A percentile compares a stretch with the other conserved stretches of the same genome.
Evolutionary conservation across 2,329 filamentous ascomycete species (phyloP).

Genomic region (Chrysoporthe cubensis): DNA sequence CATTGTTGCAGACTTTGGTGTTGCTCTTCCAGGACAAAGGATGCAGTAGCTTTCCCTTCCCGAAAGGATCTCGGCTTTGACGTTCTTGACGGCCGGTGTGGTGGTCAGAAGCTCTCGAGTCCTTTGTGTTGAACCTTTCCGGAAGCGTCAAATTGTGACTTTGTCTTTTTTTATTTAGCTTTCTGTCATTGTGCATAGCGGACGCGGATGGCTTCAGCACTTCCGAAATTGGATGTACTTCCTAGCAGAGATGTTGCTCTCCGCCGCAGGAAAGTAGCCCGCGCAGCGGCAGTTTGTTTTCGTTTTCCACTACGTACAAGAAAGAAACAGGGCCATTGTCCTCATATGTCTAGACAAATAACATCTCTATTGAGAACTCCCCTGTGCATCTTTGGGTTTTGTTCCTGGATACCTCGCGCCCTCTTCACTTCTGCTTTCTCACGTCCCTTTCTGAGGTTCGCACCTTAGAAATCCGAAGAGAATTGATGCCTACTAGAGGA

Average conservation of each 20-base stretch:
- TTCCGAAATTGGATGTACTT: slow-evolving; percentile 15
- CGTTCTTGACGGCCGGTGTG: not conserved
- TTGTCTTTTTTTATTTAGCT: not conserved
- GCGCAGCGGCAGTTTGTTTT: not conserved
- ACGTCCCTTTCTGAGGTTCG: not conserved
- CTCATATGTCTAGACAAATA: slow-evolving; percentile 2
- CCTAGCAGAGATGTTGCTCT: not conserved
- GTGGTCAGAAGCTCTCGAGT: not conserved
- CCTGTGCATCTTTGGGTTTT: slow-evolving; percentile 1
- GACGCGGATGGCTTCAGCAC: not conserved
- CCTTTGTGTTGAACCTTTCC: slow-evolving; percentile 24
- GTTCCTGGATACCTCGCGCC: slow-evolving; percentile 4
- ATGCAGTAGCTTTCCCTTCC: not conserved
- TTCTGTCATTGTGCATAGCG: not conserved
- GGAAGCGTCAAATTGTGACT: slow-evolving; percentile 25
- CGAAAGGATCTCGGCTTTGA: slow-evolving; percentile 12
- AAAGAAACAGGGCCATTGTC: slow-evolving; percentile 27
- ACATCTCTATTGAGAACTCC: slow-evolving; percentile 11
- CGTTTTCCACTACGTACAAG: not conserved
- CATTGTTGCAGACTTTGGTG: slow-evolving; percentile 1
- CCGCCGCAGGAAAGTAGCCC: not conserved
- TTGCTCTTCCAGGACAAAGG: slow-evolving; percentile 14
- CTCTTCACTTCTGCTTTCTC: not conserved
- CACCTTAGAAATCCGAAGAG: not conserved
- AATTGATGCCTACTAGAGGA: not conserved